Evolutionary conservation across 2,329 filamentous ascomycete genomes (phyloP).

Genomic region (Penicillium sp.): DNA sequence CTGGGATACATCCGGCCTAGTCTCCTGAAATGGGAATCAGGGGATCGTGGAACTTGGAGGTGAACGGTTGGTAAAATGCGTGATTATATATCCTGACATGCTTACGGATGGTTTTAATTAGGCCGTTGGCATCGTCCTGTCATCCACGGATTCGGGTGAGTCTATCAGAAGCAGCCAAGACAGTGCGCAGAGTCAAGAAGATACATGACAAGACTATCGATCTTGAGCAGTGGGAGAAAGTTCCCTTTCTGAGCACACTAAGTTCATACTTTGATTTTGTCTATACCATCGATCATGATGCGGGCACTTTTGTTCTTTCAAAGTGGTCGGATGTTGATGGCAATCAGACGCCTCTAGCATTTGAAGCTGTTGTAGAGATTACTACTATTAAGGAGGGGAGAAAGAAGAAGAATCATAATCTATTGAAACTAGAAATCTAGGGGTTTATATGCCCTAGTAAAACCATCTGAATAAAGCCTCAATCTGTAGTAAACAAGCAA

Average conservation of each 20-base stretch:
- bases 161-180: background rate
- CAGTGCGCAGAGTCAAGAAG: background rate
- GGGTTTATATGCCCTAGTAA: too few relatives aligned
- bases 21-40: background rate
- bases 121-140: background rate
- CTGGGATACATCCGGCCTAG: too few relatives aligned
- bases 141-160: background rate
- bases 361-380: too few relatives aligned
- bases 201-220: background rate
- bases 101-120: background rate
- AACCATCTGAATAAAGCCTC: too few relatives aligned
- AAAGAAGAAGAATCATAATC: too few relatives aligned
- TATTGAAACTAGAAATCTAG: too few relatives aligned
- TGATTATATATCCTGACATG: background rate
- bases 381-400: too few relatives aligned
- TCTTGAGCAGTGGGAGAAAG: background rate
- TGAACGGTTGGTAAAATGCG: background rate
- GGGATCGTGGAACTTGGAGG: background rate
- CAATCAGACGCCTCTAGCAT: background rate
- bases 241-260: background rate
- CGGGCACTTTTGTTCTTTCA: background rate
- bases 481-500: too few relatives aligned
- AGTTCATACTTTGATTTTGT: background rate
- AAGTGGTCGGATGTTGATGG: background rate
- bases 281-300: background rate